These are phyloP conservation scores for Debaryomyces fabryi DNA, from an alignment of 1,139 yeast genomes.

Conservation along the genomic window DNA sequence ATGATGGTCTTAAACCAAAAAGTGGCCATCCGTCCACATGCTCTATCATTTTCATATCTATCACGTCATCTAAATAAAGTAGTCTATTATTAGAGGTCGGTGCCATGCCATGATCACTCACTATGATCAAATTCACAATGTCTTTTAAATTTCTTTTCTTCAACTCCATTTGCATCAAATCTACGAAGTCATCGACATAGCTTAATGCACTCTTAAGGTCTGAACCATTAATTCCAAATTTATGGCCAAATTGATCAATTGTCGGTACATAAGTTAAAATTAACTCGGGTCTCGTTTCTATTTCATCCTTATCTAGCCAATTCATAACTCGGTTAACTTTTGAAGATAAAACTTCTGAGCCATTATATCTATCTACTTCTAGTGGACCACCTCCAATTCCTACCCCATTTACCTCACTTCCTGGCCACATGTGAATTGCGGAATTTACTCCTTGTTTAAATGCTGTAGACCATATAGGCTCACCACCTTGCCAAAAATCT, in stretches of 20 bases:
- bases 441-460: conserved; percentile 60
- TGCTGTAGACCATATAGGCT: conserved; percentile 86
- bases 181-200: conserved; percentile 68
- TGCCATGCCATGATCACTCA: conserved; percentile 95
- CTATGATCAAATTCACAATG: conserved; percentile 72
- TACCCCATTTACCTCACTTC: conserved; percentile 69
- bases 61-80: conserved; percentile 67
- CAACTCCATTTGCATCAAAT: conserved; percentile 50
- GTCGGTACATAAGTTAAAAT: conserved; percentile 82
- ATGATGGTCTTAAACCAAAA: conserved; percentile 68
- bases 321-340: conserved; percentile 60
- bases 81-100: conserved; percentile 73
- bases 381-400: conserved; percentile 49
- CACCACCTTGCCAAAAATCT: conserved; percentile 82
- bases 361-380: conserved; percentile 64
- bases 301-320: conserved; percentile 64
- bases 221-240: conserved; percentile 64
- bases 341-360: conserved; percentile 57
- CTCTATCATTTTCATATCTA: conserved; percentile 56
- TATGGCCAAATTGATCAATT: conserved; percentile 75
- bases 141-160: conserved; percentile 56
- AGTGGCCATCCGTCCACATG: conserved; percentile 91
- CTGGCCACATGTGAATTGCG: conserved; percentile 98
- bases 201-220: conserved; percentile 56
- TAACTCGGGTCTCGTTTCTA: conserved; percentile 67